These are phyloP conservation scores for Ceratocystis lukuohia DNA, from an alignment of 2,329 filamentous ascomycete species.

Conservation along the genomic window DNA sequence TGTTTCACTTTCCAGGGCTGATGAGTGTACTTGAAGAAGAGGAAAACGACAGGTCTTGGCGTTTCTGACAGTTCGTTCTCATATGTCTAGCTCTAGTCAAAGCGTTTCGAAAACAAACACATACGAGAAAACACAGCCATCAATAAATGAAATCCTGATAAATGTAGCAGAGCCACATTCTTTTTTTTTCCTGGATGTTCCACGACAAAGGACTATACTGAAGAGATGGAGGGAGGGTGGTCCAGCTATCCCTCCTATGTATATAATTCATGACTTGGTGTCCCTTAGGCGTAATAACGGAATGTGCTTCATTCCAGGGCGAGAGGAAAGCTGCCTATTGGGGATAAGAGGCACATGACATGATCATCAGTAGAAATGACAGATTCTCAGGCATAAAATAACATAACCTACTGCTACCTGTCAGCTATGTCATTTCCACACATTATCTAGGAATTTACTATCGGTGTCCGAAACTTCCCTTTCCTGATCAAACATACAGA, in stretches of 20 bases:
- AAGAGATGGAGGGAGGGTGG: background rate
- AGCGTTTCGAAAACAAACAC: background rate
- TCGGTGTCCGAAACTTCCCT: background rate
- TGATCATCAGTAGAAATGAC: background rate
- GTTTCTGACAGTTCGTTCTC: background rate
- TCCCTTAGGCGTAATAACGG: background rate
- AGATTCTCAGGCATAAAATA: background rate
- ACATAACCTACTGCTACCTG: background rate
- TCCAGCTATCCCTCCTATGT: too few relatives aligned
- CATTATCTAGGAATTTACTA: background rate
- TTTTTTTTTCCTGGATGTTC: too few relatives aligned
- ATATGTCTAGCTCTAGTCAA: background rate
- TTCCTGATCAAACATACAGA: background rate
- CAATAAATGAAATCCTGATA: background rate
- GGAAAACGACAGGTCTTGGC: background rate
- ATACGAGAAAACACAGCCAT: background rate
- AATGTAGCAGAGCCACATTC: too few relatives aligned
- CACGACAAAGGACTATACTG: background rate
- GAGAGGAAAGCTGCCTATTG: background rate
- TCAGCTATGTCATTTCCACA: background rate
- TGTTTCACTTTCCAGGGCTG: background rate
- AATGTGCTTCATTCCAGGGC: background rate
- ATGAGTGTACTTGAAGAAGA: background rate
- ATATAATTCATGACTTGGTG: background rate
- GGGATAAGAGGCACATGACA: background rate